Evolutionary conservation across 306 rosid species (phyloP).

Genomic region (Malus sylvestris): DNA sequence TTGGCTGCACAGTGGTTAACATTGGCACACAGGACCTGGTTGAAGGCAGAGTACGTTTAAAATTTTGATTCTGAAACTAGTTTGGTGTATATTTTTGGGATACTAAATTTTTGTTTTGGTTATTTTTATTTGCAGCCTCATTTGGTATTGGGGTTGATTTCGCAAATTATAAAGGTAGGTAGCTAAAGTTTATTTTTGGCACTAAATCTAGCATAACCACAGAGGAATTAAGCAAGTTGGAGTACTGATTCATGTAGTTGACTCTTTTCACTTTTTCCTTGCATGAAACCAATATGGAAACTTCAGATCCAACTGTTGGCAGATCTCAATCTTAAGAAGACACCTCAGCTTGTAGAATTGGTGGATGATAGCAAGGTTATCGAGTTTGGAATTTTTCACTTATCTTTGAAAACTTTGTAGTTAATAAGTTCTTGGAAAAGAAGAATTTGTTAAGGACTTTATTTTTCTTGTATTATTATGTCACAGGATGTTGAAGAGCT

Average conservation of each 20-base stretch:
- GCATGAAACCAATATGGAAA: slow-evolving; percentile 16
- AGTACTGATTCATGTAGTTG: slow-evolving; percentile 6
- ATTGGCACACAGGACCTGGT: slow-evolving; percentile 87
- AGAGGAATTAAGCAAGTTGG: neutral
- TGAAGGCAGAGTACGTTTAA: slow-evolving; percentile 86
- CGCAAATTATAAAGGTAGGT: slow-evolving; percentile 92
- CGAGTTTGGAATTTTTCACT: slow-evolving; percentile 2
- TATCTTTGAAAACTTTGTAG: neutral
- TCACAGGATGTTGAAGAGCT: slow-evolving; percentile 94
- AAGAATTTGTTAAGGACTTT: neutral
- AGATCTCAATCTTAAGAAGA: slow-evolving; percentile 90
- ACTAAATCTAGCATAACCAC: neutral
- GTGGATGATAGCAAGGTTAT: slow-evolving; percentile 77
- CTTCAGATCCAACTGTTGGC: slow-evolving; percentile 92
- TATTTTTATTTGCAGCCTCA: slow-evolving; percentile 69
- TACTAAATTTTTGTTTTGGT: slow-evolving; percentile 17
- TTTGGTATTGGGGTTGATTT: slow-evolving; percentile 84
- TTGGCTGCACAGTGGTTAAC: slow-evolving; percentile 96
- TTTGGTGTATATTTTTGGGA: neutral
- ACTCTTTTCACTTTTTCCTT: slow-evolving; percentile 6
- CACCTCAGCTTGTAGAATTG: slow-evolving; percentile 93
- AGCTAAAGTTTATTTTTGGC: slow-evolving; percentile 15
- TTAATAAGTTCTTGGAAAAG: neutral
- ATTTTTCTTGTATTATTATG: slow-evolving; percentile 17
- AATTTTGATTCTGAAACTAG: neutral